Evolutionary conservation across 2,329 filamentous ascomycete genomes (phyloP), one percentile per base, ranked within the genome.

Genomic region (Polychaeton citri): DNA sequence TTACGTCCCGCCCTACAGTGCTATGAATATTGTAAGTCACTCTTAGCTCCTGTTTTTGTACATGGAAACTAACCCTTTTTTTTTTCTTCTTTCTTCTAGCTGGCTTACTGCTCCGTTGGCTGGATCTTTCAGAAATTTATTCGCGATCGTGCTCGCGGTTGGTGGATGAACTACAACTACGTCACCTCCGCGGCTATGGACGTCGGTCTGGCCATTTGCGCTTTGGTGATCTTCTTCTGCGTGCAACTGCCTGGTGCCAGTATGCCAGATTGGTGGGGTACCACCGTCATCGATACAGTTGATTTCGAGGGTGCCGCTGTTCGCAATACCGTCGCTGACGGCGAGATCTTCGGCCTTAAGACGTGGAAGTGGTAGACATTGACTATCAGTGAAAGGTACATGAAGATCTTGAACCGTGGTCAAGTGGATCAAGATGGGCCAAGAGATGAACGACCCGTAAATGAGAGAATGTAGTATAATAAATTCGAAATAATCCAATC

Each of bases 161-260:
- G 85, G 85, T 92, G 84, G 85, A 76, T 76, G 36, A 88, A 92
- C 59, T 93, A 92, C 58, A 88, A 83, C 32, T 90, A 92, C 83
- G 87, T 84, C 4, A 65, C 90, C 34, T 84, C 79, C 40, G 85
- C 85, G 0, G 85, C 81, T 2, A 66, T 92, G 39, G 85, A 92
- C 53, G 85, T 81, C 1, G 83, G 84, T 1, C 64, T 93, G 13
- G 85, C 85, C 0, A 80, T 88, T 48, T 82, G 81, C 20, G 77
- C 90, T 28, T 77, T 92, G n/a, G 71, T 88, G 5, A 76, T 92
- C 17, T 93, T 93, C 56, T 92, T 93, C 51, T 81, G 76, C 2
- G 79, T 92, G 43, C 70, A 90, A 15, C 88, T 86, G 53, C 81
- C 85, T 0, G 83, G 70, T 65, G 79, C 78, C 64, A 68, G 72